Evolutionary conservation across 1,284 basidiomycete species (phyloP), one percentile per base, ranked within the genome.

Genomic region (Pholiota adiposa): DNA sequence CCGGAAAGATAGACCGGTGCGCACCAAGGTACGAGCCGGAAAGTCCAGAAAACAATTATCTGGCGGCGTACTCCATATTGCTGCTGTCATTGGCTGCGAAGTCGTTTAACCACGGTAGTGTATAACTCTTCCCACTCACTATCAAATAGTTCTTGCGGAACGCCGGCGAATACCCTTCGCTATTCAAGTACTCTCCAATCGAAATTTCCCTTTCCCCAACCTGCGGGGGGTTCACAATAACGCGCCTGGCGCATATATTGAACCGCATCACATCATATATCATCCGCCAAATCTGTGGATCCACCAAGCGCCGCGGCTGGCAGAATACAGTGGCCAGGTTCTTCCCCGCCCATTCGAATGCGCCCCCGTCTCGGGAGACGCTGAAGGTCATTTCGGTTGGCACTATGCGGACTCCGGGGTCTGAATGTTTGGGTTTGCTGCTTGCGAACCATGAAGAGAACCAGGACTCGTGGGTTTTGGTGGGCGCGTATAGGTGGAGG

Each of bases 121-220:
- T 27, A 25, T 16, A 12, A n/a, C 12, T 11, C 11, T 5, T 0
- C 25, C 4, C 11, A 73, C 88, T 69, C 67, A 92, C 92, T 63
- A 94, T 84, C 6, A 95, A 80, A 71, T 94, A 94, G 70, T 94
- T 87, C 63, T 92, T 86, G 14, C 82, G 79, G 72, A 95, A 94
- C 0, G 80, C 80, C 8, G 82, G 72, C 3, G 88, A 88, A 70
- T 93, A 94, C 0, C 84, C 84, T 59, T 93, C 81, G 29, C 76
- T 69, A n/a, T 82, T 70, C 9, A 95, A 74, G 70, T 93, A 94
- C 46, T 85, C 79, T 1, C 88, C 89, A 54, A 94, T 89, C 4
- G 86, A 88, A 11, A 86, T 67, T 12, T 84, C 79, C 11, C 66
- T 67, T 16, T 70, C 65, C 0, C 62, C 61, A 3, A 67, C 62